phyloP scores from a whole-genome alignment of 768 basidiomycete genomes.

The Leccinum subgranulosum region DNA sequence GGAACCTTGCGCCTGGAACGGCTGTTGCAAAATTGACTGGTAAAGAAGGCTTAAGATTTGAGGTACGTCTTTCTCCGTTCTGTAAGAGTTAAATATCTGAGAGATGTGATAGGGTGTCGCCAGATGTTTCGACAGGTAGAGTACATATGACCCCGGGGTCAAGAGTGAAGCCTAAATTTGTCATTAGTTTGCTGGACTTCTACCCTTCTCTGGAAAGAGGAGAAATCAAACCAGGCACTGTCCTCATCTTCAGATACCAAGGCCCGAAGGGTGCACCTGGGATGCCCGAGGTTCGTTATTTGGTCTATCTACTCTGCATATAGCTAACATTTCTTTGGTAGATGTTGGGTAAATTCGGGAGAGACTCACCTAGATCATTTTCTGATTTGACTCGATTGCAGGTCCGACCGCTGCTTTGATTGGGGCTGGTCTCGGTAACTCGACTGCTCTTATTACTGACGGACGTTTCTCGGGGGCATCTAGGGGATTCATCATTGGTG shows the following conservation, averaged over 20 bases:
- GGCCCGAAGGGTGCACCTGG: conserved; percentile 91
- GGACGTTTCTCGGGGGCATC: conserved; percentile 88
- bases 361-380: background rate
- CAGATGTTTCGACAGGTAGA: conserved; percentile 72
- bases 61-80: conserved; percentile 42
- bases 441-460: conserved; percentile 83
- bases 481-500: conserved; percentile 59
- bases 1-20: conserved; percentile 84
- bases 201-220: conserved; percentile 71
- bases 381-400: conserved; percentile 11
- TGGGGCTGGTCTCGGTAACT: conserved; percentile 76
- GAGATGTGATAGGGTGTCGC: conserved; percentile 53
- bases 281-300: conserved; percentile 68
- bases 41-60: conserved; percentile 83
- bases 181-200: conserved; percentile 58
- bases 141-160: background rate
- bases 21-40: conserved; percentile 94
- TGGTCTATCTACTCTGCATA: background rate
- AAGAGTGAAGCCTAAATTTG: conserved; percentile 1
- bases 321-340: conserved; percentile 15
- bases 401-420: conserved; percentile 83
- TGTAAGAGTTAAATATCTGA: background rate
- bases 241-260: conserved; percentile 83
- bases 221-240: conserved; percentile 71
- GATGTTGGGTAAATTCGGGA: conserved; percentile 41